These are phyloP conservation scores for Parachaetomium inaequale DNA, from an alignment of 495 filamentous ascomycete species.

Conservation along the genomic window DNA sequence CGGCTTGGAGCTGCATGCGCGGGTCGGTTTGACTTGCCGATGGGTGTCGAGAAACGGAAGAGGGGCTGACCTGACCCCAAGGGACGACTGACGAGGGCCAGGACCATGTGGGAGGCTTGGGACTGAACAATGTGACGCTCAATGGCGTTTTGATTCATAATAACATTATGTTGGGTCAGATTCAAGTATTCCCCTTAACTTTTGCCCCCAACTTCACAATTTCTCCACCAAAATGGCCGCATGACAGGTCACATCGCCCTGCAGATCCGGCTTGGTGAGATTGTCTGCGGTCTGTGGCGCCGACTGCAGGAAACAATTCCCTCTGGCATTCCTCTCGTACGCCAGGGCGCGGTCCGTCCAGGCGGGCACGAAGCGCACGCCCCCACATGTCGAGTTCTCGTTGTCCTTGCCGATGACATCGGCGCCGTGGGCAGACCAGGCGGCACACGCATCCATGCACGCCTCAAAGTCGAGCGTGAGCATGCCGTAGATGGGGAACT, in stretches of 20 bases:
- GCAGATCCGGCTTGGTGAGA: neutral
- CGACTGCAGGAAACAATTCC: neutral
- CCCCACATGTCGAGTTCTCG: neutral
- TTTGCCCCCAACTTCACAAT: neutral
- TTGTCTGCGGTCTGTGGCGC: neutral
- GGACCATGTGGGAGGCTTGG: neutral
- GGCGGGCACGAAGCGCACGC: neutral
- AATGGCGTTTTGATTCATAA: neutral
- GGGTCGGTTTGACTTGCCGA: neutral
- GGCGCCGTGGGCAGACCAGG: neutral
- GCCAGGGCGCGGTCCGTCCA: neutral
- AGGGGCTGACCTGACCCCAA: neutral
- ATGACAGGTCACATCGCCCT: neutral
- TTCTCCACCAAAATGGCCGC: neutral
- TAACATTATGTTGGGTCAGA: neutral
- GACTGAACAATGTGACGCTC: neutral
- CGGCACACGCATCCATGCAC: neutral
- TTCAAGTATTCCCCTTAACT: neutral
- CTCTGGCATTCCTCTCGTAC: neutral
- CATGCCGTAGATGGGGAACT: neutral
- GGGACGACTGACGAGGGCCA: neutral
- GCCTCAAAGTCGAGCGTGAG: neutral
- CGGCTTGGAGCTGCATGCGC: neutral
- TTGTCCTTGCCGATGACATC: neutral
- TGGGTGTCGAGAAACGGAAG: neutral